Conservation (phyloP, 495 filamentous ascomycete genomes). For the Extremus antarcticus region DNA sequence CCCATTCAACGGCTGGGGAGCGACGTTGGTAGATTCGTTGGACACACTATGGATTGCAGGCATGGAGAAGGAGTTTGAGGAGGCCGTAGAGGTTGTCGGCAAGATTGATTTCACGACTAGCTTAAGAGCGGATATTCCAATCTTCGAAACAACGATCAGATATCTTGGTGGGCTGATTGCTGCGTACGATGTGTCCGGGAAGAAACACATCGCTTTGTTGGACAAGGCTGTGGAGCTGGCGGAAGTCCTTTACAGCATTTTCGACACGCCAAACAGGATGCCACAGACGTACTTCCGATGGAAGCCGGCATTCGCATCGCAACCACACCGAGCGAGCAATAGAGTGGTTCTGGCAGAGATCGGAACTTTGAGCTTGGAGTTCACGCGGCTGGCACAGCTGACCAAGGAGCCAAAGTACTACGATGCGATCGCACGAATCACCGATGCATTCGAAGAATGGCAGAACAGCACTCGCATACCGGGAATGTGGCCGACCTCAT, state of each 20-base stretch:
- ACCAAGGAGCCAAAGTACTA: slow-evolving; percentile 84
- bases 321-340: slow-evolving; percentile 53
- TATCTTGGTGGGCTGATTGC: slow-evolving; percentile 33
- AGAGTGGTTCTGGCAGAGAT: slow-evolving; percentile 69
- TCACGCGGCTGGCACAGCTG: slow-evolving; percentile 85
- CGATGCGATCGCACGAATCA: slow-evolving; percentile 88
- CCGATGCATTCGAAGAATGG: slow-evolving; percentile 68
- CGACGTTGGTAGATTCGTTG: slow-evolving; percentile 83
- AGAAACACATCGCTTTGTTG: slow-evolving; percentile 57
- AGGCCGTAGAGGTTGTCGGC: slow-evolving; percentile 63
- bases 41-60: slow-evolving; percentile 98
- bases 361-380: slow-evolving; percentile 86
- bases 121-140: slow-evolving; percentile 31
- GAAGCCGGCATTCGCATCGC: slow-evolving; percentile 55
- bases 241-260: slow-evolving; percentile 79
- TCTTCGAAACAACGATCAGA: slow-evolving; percentile 35
- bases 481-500: slow-evolving; percentile 69
- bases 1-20: slow-evolving; percentile 91
- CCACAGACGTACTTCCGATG: slow-evolving; percentile 78
- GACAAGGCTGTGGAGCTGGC: slow-evolving; percentile 82
- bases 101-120: slow-evolving; percentile 85
- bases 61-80: slow-evolving; percentile 77
- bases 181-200: slow-evolving; percentile 40
- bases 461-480: slow-evolving; percentile 65
- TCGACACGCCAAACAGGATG: slow-evolving; percentile 97